A percentile compares a stretch with the other conserved stretches of the same genome.
Conservation (phyloP, 169 alveolate species). For the Plasmodium knowlesi region DNA sequence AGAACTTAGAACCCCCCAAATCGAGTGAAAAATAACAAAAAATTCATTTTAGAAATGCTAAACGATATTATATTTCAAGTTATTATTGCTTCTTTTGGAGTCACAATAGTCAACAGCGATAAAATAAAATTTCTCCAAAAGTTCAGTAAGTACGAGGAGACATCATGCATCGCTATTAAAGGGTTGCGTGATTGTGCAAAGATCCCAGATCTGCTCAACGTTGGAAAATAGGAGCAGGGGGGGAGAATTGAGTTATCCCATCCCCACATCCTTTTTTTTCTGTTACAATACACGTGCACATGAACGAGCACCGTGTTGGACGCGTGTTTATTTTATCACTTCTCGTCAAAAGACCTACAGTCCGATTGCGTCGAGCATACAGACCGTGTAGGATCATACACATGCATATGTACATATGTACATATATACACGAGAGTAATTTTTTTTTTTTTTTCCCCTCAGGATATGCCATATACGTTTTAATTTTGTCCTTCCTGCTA, state of each 20-base stretch:
- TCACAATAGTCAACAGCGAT: conserved; percentile 68
- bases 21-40: neutral
- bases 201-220: neutral
- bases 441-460: neutral
- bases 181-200: neutral
- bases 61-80: conserved; percentile 71
- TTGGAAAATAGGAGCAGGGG: neutral
- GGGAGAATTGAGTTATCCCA: neutral
- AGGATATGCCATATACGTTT: conserved; percentile 51
- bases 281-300: neutral
- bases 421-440: neutral
- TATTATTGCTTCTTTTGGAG: conserved; percentile 62
- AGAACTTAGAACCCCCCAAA: neutral
- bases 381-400: neutral
- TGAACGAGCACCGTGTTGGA: neutral
- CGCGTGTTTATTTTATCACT: neutral
- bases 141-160: conserved; percentile 37
- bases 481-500: conserved; percentile 52
- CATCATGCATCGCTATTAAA: neutral
- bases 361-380: neutral
- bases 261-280: neutral
- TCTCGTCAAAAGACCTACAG: neutral
- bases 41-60: conserved; percentile 47
- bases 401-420: neutral
- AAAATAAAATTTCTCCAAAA: conserved; percentile 59